These are phyloP conservation scores for Ogataea corticis DNA, from an alignment of 805 yeast species.

Conservation along the genomic window DNA sequence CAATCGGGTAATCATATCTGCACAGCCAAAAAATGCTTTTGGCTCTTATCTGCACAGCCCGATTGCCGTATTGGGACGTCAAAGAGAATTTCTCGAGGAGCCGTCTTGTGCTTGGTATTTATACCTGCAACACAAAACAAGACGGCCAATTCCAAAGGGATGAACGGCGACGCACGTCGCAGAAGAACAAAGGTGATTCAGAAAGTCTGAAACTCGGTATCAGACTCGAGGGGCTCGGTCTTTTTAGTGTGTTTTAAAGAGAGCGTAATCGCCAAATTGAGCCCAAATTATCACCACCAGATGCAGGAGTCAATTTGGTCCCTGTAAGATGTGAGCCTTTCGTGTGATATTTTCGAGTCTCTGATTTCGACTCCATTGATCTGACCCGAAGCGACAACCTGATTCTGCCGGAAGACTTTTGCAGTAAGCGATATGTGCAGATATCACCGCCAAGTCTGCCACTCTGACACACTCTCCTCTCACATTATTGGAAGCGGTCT, in stretches of 20 bases:
- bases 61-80: constrained; percentile 14
- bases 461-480: neutral
- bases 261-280: neutral
- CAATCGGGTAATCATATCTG: constrained; percentile 20
- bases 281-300: neutral
- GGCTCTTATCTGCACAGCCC: constrained; percentile 11
- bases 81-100: constrained; percentile 13
- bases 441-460: neutral
- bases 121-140: neutral
- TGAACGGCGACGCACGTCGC: neutral
- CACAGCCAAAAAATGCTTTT: constrained; percentile 18
- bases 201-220: neutral
- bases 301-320: neutral
- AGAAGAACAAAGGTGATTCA: constrained; percentile 6
- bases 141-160: neutral
- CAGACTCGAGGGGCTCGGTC: neutral
- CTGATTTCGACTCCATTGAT: too few species aligned
- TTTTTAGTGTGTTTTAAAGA: neutral
- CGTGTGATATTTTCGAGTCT: neutral
- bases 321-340: constrained; percentile 6
- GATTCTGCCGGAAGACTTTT: neutral
- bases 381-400: neutral
- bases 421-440: neutral
- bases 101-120: neutral
- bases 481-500: constrained; percentile 81